Percentiles rank a stretch among this genome's conserved stretches.
Evolutionary conservation across 169 alveolate genomes (phyloP).

Genomic region (Theileria equi): DNA sequence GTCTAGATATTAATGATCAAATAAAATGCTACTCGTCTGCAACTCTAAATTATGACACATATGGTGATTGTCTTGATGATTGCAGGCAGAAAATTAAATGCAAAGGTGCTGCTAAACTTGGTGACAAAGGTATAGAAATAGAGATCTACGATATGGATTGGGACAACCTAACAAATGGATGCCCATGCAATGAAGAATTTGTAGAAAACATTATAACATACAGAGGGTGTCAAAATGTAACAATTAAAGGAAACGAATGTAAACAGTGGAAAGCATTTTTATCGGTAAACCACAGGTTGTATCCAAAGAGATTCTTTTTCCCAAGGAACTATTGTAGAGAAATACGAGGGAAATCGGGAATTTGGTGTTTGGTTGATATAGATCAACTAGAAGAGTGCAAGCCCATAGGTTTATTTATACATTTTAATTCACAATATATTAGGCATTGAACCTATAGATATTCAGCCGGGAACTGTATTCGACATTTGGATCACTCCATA

Average conservation of each 20-base stretch:
- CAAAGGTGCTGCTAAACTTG: background rate
- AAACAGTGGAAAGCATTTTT: slow-evolving; percentile 3
- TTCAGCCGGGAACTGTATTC: slow-evolving; percentile 47
- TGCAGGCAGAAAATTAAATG: slow-evolving; percentile 22
- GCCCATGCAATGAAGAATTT: background rate
- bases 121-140: background rate
- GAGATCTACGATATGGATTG: slow-evolving; percentile 4
- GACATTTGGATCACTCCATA: slow-evolving; percentile 61
- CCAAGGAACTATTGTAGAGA: slow-evolving; percentile 52
- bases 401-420: background rate
- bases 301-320: slow-evolving; percentile 1
- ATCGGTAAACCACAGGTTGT: background rate
- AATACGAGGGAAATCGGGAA: background rate
- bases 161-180: slow-evolving; percentile 5
- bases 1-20: background rate
- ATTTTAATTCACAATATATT: background rate
- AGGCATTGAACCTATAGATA: background rate
- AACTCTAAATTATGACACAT: background rate
- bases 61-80: slow-evolving; percentile 35
- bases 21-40: background rate
- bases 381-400: slow-evolving; percentile 8
- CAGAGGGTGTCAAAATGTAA: slow-evolving; percentile 26
- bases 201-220: background rate
- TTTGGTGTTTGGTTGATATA: slow-evolving; percentile 1
- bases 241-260: slow-evolving; percentile 6